A percentile compares a stretch with the other conserved stretches of the same genome.
phyloP scores from a whole-genome alignment of 2,329 filamentous ascomycete species.

The Aspergillus oerlinghausenensis region DNA sequence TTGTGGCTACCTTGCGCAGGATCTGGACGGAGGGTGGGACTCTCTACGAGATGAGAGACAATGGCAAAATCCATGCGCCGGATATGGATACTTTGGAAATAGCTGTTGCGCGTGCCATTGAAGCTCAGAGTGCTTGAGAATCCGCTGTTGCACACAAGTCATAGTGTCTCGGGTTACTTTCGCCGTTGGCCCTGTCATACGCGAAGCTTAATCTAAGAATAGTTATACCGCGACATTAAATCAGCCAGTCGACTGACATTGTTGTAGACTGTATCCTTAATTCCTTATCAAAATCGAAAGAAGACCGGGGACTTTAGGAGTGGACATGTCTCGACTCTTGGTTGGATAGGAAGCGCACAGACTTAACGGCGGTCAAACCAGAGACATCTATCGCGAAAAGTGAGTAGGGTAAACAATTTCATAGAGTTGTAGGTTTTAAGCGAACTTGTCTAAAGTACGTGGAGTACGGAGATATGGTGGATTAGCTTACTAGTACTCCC shows the following conservation, averaged over 20 bases:
- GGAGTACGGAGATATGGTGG: neutral
- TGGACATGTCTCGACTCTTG: neutral
- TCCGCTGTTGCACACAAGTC: neutral
- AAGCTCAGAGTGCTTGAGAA: slow-evolving; percentile 1
- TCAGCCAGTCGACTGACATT: neutral
- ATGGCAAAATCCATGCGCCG: slow-evolving; percentile 53
- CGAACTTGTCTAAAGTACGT: too few relatives aligned
- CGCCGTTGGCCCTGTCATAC: neutral
- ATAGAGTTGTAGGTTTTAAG: too few relatives aligned
- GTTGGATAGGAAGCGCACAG: neutral
- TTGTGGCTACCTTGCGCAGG: slow-evolving; percentile 56
- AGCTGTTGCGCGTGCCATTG: slow-evolving; percentile 35
- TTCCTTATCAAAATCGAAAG: neutral
- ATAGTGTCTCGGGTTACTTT: neutral
- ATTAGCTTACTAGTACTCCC: too few relatives aligned
- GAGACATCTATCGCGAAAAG: neutral
- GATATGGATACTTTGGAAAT: slow-evolving; percentile 51
- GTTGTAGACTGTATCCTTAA: neutral
- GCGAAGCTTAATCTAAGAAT: neutral
- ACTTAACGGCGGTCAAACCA: neutral
- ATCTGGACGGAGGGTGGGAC: slow-evolving; percentile 73
- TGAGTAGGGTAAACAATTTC: neutral
- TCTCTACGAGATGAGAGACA: slow-evolving; percentile 64
- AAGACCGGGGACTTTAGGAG: neutral
- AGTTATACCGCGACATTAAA: neutral